Base-by-base conservation (phyloP, 1,284 basidiomycete species). In the Marasmius oreades region DNA sequence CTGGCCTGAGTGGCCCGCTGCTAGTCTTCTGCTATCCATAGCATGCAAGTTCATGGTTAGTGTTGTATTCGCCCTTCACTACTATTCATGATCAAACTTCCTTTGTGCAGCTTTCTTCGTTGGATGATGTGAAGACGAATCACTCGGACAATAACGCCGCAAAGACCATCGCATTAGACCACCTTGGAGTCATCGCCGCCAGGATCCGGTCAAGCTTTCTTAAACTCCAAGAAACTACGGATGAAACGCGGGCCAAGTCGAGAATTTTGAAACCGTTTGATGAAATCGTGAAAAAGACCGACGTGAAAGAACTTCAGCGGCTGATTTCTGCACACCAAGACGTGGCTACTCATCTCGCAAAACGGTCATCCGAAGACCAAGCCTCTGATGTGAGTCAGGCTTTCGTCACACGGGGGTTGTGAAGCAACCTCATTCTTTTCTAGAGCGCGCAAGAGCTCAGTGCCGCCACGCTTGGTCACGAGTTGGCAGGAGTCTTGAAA, bases 1-100 rank as follows among this genome's bases (percentile, higher is more conserved):
- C 67, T 90, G 92, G 80, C 95, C 96, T 0, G 96, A 99, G 69
- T 99, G 95, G 95, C 96, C 97, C 0, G 95, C 92, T 6, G 92
- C 96, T 1, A 82, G 87, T 39, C 70, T 97, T 20, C 78, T 97
- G 45, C 71, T 97, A 34, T 81, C 80, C 50, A 86, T 95, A 42
- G 80, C 88, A 6, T 88, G 86, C 62, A 89, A 86, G 68, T 87
- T 86, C 62, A 90, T 97, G 89, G 93, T 93, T 59, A n/a, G 78
- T 57, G 23, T 28, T 33, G 11, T 24, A 39, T 43, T 8, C 16
- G 24, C 12, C 34, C 42, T 36, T 18, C 1, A 45, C 12, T 11
- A 23, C 22, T 11, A 22, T 23, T 5, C 47, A 11, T 16, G 7
- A 34, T n/a, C 52, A 20, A n/a, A 39, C 39, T 24, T 34, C 24